Evolutionary conservation across 2,329 filamentous ascomycete species (phyloP).

Genomic region (Curvularia sp.): DNA sequence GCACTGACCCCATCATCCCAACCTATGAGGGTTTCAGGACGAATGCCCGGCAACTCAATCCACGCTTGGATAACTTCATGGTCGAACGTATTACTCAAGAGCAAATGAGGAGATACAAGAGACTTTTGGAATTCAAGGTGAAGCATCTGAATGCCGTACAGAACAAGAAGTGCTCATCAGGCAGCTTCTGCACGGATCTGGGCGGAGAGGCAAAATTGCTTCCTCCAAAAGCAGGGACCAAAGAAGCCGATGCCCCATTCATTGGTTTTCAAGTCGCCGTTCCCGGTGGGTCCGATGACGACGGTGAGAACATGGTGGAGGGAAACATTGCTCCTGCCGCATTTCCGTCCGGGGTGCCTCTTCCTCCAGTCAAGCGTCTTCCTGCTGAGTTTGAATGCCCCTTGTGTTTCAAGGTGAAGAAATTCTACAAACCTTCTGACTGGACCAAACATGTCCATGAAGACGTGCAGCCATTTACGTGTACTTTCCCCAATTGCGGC

Average conservation of each 20-base stretch:
- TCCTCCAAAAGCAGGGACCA: constrained; percentile 65
- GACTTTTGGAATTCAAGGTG: constrained; percentile 71
- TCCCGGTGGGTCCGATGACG: constrained; percentile 66
- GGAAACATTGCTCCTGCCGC: constrained; percentile 73
- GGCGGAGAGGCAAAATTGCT: constrained; percentile 71
- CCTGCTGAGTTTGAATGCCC: constrained; percentile 91
- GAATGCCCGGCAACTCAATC: constrained; percentile 77
- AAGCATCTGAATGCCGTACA: constrained; percentile 71
- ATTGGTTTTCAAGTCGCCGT: constrained; percentile 63
- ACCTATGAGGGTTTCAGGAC: constrained; percentile 77
- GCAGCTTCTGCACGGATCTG: constrained; percentile 67
- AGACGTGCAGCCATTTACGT: constrained; percentile 91
- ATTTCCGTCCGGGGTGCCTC: constrained; percentile 81
- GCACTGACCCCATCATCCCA: constrained; percentile 72
- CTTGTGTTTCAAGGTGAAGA: constrained; percentile 84
- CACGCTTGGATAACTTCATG: constrained; percentile 70
- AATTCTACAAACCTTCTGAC: constrained; percentile 88
- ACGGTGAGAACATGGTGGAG: constrained; percentile 70
- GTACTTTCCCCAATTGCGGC: constrained; percentile 82
- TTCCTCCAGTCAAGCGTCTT: constrained; percentile 76
- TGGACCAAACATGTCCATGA: constrained; percentile 98
- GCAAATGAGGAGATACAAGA: constrained; percentile 79
- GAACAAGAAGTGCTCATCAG: constrained; percentile 65
- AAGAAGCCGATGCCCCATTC: constrained; percentile 64
- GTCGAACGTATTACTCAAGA: constrained; percentile 84